A percentile compares a stretch with the other conserved stretches of the same genome.
These are phyloP conservation scores for Echria macrotheca DNA, from an alignment of 495 filamentous ascomycete genomes.

Conservation along the genomic window DNA sequence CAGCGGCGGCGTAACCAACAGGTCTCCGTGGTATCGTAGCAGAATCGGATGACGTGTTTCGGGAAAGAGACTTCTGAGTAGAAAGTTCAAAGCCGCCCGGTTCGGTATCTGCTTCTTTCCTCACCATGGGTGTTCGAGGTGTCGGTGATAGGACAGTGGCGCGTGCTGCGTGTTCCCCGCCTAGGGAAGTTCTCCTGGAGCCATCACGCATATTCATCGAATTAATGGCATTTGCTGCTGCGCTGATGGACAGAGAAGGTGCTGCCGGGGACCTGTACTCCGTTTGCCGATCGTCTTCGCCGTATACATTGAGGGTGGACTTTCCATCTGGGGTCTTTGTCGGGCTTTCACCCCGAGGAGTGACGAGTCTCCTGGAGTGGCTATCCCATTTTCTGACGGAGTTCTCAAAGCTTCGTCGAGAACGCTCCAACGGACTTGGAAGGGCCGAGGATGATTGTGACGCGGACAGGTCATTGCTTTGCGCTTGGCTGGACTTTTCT, in stretches of 20 bases:
- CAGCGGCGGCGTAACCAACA: conserved; percentile 2
- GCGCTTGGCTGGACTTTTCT: conserved; percentile 10
- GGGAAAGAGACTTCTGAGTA: too few species aligned
- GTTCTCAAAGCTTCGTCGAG: conserved; percentile 24
- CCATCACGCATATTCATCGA: conserved; percentile 21
- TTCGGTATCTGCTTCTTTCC: conserved; percentile 10
- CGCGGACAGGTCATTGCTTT: conserved; percentile 4
- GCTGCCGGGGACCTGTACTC: conserved; percentile 20
- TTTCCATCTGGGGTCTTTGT: conserved; percentile 16
- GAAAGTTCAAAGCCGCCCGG: background rate
- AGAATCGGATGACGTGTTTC: too few species aligned
- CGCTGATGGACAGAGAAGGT: conserved; percentile 39
- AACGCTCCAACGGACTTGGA: conserved; percentile 17
- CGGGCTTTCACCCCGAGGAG: conserved; percentile 20
- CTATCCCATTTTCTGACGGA: conserved; percentile 38
- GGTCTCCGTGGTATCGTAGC: conserved; percentile 13
- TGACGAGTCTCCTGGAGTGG: conserved; percentile 38
- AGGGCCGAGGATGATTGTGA: conserved; percentile 16
- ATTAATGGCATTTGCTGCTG: conserved; percentile 43
- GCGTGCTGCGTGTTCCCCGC: background rate
- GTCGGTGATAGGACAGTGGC: conserved; percentile 7
- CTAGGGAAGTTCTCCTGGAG: background rate
- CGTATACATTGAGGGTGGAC: conserved; percentile 16
- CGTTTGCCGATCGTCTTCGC: conserved; percentile 7
- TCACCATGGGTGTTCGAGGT: conserved; percentile 11